Percentiles rank a stretch among this genome's conserved stretches.
These are phyloP conservation scores for Hydrangea macrophylla DNA, from an alignment of 148 eudicot species.

Conservation along the genomic window DNA sequence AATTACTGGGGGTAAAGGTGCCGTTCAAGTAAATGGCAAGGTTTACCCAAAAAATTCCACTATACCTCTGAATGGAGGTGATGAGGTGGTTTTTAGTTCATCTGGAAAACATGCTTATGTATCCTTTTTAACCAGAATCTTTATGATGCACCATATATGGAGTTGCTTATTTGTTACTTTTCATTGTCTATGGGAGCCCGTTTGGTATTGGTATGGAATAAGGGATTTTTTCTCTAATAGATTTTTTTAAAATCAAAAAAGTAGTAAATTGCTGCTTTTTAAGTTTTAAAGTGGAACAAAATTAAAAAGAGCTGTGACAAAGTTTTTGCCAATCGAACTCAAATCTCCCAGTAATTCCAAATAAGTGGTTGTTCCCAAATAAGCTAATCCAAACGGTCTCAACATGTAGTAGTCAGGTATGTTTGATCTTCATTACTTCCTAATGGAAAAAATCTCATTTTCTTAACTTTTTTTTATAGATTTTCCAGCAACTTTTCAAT, in stretches of 20 bases:
- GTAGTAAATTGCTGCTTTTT: too few species aligned
- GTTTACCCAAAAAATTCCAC: constrained; percentile 48
- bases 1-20: constrained; percentile 70
- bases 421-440: constrained; percentile 7
- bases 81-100: constrained; percentile 71
- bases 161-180: constrained; percentile 18
- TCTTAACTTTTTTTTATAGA: constrained; percentile 56
- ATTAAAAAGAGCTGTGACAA: too few species aligned
- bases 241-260: too few species aligned
- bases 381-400: too few species aligned
- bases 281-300: too few species aligned
- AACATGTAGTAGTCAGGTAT: constrained; percentile 15
- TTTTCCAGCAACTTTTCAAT: constrained; percentile 61
- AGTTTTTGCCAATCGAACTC: too few species aligned
- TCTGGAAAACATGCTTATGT: constrained; percentile 82
- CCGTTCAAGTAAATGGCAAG: constrained; percentile 73
- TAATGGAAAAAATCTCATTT: constrained; percentile 51
- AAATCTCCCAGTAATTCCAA: too few species aligned
- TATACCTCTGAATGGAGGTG: constrained; percentile 61
- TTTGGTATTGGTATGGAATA: too few species aligned
- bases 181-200: not conserved
- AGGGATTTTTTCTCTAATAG: too few species aligned
- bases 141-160: constrained; percentile 11
- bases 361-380: too few species aligned
- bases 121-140: constrained; percentile 48